These are phyloP conservation scores for Xylaria sp. DNA, from an alignment of 2,329 filamentous ascomycete species.

Conservation along the genomic window DNA sequence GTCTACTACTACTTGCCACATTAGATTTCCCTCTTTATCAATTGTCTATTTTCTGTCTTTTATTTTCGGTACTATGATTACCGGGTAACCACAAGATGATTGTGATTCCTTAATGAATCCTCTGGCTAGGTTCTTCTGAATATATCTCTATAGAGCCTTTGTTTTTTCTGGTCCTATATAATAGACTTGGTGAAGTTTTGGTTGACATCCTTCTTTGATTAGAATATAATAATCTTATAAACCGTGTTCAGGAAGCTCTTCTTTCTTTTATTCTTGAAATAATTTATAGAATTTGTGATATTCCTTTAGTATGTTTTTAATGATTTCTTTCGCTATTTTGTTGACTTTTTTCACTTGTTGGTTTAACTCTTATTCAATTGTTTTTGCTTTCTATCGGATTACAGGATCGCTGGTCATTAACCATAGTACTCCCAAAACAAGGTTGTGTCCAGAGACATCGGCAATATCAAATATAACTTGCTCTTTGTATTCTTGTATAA, in stretches of 20 bases:
- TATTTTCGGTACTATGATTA: too few relatives aligned
- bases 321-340: neutral
- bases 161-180: too few relatives aligned
- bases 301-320: neutral
- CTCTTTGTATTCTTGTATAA: neutral
- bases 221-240: neutral
- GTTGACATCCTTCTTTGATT: neutral
- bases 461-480: constrained; percentile 2
- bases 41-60: neutral
- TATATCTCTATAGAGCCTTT: too few relatives aligned
- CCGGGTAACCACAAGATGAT: too few relatives aligned
- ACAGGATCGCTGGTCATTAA: neutral
- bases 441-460: neutral
- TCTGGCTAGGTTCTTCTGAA: too few relatives aligned
- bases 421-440: neutral
- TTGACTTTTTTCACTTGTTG: neutral
- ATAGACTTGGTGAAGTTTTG: neutral
- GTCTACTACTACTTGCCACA: neutral
- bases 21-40: too few relatives aligned
- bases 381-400: neutral
- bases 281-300: neutral
- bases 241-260: neutral
- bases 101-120: too few relatives aligned
- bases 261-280: too few relatives aligned
- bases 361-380: neutral